These are phyloP conservation scores for Eucalyptus sp. DNA, from an alignment of 345 rosid species.

Conservation along the genomic window DNA sequence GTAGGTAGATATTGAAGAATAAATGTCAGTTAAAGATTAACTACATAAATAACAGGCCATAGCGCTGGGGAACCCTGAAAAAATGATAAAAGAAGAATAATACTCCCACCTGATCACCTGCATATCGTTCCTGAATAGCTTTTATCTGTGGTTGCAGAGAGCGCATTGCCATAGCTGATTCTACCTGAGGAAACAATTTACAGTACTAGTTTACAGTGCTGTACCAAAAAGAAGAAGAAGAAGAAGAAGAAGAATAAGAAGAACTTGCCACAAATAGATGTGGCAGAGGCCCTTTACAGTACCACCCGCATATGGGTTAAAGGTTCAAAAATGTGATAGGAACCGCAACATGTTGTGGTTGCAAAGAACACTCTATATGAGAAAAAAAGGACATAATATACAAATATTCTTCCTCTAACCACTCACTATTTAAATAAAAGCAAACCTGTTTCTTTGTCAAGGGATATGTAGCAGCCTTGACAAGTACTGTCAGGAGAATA, in stretches of 20 bases:
- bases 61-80: neutral
- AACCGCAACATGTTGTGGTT: neutral
- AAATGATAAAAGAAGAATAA: neutral
- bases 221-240: neutral
- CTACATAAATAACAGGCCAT: neutral
- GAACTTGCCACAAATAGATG: neutral
- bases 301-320: neutral
- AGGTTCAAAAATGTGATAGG: neutral
- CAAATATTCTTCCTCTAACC: neutral
- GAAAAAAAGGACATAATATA: neutral
- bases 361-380: neutral
- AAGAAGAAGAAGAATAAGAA: neutral
- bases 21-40: neutral
- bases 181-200: conserved; percentile 42
- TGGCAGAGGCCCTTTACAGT: neutral
- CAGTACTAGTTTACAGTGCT: neutral
- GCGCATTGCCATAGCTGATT: conserved; percentile 93
- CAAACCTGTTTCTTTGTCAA: conserved; percentile 89
- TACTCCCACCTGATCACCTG: conserved; percentile 67
- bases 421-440: neutral
- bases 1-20: conserved; percentile 11
- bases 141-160: conserved; percentile 86
- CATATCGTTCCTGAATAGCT: conserved; percentile 76
- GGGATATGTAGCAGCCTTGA: conserved; percentile 92
- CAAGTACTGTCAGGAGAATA: conserved; percentile 76